phyloP scores from a whole-genome alignment of 495 filamentous ascomycete species.

The Penicillium silybi region DNA sequence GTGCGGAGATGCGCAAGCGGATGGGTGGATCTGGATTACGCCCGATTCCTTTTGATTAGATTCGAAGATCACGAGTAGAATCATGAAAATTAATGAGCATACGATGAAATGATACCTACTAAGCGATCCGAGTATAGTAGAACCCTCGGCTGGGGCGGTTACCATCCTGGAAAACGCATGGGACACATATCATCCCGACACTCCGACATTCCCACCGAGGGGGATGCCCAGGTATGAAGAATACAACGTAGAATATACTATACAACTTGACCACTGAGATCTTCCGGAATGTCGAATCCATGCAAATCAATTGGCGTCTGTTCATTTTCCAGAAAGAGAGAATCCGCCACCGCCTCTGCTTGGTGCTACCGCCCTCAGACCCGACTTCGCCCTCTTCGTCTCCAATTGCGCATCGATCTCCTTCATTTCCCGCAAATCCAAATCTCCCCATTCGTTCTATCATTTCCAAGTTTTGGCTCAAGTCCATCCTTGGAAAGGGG shows the following conservation, averaged over 20 bases:
- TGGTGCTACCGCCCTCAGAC: conserved; percentile 13
- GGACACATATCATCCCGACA: too few relatives aligned
- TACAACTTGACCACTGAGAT: neutral
- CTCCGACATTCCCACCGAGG: too few relatives aligned
- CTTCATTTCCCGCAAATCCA: neutral
- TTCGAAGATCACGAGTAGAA: neutral
- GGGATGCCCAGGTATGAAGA: neutral
- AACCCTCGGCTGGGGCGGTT: neutral
- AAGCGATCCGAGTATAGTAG: too few relatives aligned
- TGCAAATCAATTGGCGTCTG: neutral
- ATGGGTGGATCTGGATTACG: conserved; percentile 61
- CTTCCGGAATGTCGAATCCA: neutral
- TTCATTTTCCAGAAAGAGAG: neutral
- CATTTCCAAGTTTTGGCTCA: neutral
- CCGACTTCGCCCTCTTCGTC: conserved; percentile 4
- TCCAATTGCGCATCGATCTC: neutral
- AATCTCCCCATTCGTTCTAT: neutral
- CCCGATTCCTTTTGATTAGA: conserved; percentile 86
- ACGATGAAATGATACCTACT: neutral
- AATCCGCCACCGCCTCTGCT: conserved; percentile 12
- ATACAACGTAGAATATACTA: neutral
- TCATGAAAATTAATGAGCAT: conserved; percentile 1
- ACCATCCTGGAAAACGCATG: neutral
- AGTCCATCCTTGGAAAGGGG: neutral
- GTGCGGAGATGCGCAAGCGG: conserved; percentile 78